Conservation (phyloP, 805 yeast species). For the Saturnispora galanensis region DNA sequence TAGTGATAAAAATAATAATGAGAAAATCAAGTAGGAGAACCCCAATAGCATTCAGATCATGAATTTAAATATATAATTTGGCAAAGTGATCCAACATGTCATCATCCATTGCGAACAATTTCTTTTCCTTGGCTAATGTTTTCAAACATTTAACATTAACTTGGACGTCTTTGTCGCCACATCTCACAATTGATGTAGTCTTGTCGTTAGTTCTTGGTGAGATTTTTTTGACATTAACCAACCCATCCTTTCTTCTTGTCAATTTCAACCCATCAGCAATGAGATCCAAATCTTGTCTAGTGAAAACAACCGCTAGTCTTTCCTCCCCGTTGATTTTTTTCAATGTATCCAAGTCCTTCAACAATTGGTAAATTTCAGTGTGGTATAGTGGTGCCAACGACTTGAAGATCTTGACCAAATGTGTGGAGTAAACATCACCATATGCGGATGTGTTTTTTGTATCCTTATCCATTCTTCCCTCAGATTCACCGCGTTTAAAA, state of each 20-base stretch:
- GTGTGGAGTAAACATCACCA: slow-evolving; percentile 10
- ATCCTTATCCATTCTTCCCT: background rate
- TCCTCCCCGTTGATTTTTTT: slow-evolving; percentile 7
- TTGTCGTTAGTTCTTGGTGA: background rate
- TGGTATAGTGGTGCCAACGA: slow-evolving; percentile 1
- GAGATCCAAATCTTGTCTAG: slow-evolving; percentile 6
- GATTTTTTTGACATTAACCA: slow-evolving; percentile 6
- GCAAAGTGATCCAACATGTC: background rate
- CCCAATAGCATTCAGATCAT: too few relatives aligned
- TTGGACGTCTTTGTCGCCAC: background rate
- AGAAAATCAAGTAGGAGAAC: too few relatives aligned
- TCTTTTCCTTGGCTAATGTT: too few relatives aligned
- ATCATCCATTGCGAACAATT: too few relatives aligned
- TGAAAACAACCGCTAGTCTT: slow-evolving; percentile 5
- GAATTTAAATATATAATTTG: too few relatives aligned
- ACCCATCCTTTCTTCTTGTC: background rate
- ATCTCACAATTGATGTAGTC: background rate
- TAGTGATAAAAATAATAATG: background rate
- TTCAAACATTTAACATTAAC: background rate
- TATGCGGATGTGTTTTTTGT: background rate
- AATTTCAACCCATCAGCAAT: slow-evolving; percentile 9
- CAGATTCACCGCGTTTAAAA: slow-evolving; percentile 1
- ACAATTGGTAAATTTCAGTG: slow-evolving; percentile 1
- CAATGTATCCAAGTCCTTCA: slow-evolving; percentile 3
- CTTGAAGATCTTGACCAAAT: slow-evolving; percentile 4